A percentile compares a stretch with the other conserved stretches of the same genome.
Evolutionary conservation across 2,329 filamentous ascomycete species (phyloP).

Genomic region (Ophiostoma quercus): DNA sequence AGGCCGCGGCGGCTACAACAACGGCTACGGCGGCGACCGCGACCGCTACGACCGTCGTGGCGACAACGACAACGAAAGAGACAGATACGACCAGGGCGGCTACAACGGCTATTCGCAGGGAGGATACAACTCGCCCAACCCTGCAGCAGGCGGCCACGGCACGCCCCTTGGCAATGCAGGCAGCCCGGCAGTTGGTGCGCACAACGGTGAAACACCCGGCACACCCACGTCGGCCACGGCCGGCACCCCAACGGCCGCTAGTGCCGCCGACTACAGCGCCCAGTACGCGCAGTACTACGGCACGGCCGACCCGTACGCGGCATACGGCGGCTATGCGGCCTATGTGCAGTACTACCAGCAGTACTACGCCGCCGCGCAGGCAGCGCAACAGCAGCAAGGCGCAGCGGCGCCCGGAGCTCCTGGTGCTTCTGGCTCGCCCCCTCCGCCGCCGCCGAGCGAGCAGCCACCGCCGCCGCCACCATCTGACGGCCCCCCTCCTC

Average conservation of each 20-base stretch:
- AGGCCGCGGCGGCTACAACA: background rate
- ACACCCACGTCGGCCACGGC: conserved; percentile 9
- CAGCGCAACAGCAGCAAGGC: conserved; percentile 43
- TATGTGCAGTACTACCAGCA: conserved; percentile 70
- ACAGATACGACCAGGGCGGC: conserved; percentile 11
- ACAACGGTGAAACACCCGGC: conserved; percentile 9
- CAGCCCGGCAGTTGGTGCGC: conserved; percentile 36
- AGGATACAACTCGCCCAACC: conserved; percentile 39
- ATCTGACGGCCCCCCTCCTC: conserved; percentile 35
- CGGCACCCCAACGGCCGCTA: background rate
- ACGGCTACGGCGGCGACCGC: conserved; percentile 25
- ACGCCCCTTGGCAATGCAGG: conserved; percentile 32
- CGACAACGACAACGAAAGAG: background rate
- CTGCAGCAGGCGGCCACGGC: conserved; percentile 26
- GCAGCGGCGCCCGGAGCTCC: conserved; percentile 18
- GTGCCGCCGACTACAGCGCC: conserved; percentile 60
- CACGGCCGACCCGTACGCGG: conserved; percentile 69
- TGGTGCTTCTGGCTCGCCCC: conserved; percentile 38
- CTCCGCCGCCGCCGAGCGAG: conserved; percentile 45
- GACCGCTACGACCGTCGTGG: conserved; percentile 34
- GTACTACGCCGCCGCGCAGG: conserved; percentile 56
- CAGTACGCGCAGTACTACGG: conserved; percentile 82
- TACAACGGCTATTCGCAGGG: conserved; percentile 29
- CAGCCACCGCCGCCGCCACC: conserved; percentile 36
- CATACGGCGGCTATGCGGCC: conserved; percentile 83